Evolutionary conservation across 495 filamentous ascomycete species (phyloP), one percentile per base, ranked within the genome.

Genomic region (Hypoxylon intermedium): DNA sequence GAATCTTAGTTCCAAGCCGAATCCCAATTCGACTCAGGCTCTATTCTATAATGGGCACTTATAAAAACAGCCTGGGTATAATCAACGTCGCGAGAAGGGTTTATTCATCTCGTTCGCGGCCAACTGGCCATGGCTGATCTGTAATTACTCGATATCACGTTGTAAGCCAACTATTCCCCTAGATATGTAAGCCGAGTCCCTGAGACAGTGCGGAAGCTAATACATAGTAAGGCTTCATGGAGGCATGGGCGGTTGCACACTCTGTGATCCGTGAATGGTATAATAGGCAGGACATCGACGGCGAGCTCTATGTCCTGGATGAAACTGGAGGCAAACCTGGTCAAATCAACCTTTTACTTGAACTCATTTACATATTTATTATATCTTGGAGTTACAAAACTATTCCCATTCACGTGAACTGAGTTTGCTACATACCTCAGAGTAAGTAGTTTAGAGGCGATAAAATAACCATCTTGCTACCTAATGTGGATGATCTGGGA

Each of bases 11-110:
- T 13, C 12, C 34, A 13, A 37, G 16, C 12, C 34, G 16, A 13
- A 37, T 15, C 13, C 34, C 34, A 13, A 19, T 21, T 41, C 1
- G 86, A 85, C 7, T 86, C 88, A 3, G 54, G 73, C 5, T 76
- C 90, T 3, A 81, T 7, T 41, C 19, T 74, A 56, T 76, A 63
- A 59, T 60, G 18, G 48, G 18, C n/a, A 23, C n/a, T 20, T 28
- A 62, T 23, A 41, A 23, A 23, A 41, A 21, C 19, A 41, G 18
- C 38, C 2, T 20, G 16, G 38, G 38, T 18, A 21, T 41, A 18
- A 18, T 41, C 4, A 19, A 7, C 16, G 38, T 41, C 38, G 16
- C 21, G 19, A 41, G 38, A 23, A 23, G 38, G 38, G 16, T 4
- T 9, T 41, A 23, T 20, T 6, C 21, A 41, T 23, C 38, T 41